Percentiles rank a stretch among this genome's conserved stretches.
Evolutionary conservation across 169 alveolate genomes (phyloP).

Genomic region (Toxoplasma gondii): DNA sequence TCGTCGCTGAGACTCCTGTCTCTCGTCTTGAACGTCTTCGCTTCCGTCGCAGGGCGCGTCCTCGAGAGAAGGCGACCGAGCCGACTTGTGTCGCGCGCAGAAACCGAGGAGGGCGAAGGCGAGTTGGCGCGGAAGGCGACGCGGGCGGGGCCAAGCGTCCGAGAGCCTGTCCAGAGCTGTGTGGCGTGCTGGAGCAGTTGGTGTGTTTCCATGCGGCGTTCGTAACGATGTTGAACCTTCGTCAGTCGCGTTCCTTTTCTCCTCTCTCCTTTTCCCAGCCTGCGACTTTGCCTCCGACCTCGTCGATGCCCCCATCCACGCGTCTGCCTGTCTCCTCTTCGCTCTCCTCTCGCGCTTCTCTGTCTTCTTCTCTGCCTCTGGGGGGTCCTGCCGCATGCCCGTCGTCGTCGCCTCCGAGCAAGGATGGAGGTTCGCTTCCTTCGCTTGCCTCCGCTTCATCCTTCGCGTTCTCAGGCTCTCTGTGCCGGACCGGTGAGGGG

Average conservation of each 20-base stretch:
- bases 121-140: too few relatives aligned
- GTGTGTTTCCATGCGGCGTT: neutral
- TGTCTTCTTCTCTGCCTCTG: neutral
- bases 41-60: too few relatives aligned
- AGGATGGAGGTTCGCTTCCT: neutral
- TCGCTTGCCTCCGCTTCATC: neutral
- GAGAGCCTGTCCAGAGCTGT: too few relatives aligned
- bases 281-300: neutral
- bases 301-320: neutral
- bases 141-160: too few relatives aligned
- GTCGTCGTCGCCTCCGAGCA: neutral
- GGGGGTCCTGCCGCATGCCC: neutral
- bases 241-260: neutral
- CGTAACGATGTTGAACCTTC: neutral
- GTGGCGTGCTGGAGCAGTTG: too few relatives aligned
- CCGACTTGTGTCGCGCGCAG: too few relatives aligned
- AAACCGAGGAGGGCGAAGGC: too few relatives aligned
- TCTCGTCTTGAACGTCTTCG: too few relatives aligned
- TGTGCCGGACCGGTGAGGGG: too few relatives aligned
- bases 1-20: too few relatives aligned
- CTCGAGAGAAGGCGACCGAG: too few relatives aligned
- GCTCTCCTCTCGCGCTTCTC: neutral
- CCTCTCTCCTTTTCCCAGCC: slow-evolving; percentile 9
- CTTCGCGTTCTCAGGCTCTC: too few relatives aligned
- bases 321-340: neutral